A percentile compares a stretch with the other conserved stretches of the same genome.
Evolutionary conservation across 163 green algal species (phyloP).

Genomic region (Coccomyxa subellipsoidea): DNA sequence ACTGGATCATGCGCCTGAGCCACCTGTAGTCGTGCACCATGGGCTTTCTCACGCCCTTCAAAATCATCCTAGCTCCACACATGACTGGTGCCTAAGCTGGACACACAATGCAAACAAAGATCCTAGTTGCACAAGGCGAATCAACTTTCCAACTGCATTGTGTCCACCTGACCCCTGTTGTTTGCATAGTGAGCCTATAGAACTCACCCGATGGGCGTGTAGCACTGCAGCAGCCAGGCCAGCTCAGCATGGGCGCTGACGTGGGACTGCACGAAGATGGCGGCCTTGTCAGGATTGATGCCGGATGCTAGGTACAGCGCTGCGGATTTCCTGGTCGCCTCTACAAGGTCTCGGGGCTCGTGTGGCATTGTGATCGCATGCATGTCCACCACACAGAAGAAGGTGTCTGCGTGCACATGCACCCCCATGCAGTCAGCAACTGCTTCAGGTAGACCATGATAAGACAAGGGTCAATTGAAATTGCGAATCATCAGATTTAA

Average conservation of each 20-base stretch:
- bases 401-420: constrained; percentile 72
- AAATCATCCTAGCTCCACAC: no score
- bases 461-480: no score
- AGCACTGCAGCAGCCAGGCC: constrained; percentile 93
- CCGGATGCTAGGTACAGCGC: constrained; percentile 92
- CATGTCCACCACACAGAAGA: constrained; percentile 96
- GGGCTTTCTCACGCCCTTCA: no score
- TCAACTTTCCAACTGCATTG: no score
- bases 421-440: not conserved
- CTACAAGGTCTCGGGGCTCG: constrained; percentile 76
- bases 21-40: constrained; percentile 16
- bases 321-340: constrained; percentile 70
- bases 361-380: constrained; percentile 95
- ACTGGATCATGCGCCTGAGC: constrained; percentile 77
- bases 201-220: constrained; percentile 77
- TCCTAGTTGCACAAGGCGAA: no score
- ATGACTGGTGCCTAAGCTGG: no score
- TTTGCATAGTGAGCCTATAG: not conserved
- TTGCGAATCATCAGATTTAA: no score
- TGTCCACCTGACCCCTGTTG: no score
- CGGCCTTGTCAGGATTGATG: constrained; percentile 79
- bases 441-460: no score
- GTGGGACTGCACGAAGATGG: constrained; percentile 93
- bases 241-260: constrained; percentile 93
- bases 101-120: no score